A percentile compares a stretch with the other conserved stretches of the same genome.
Evolutionary conservation across 768 basidiomycete genomes (phyloP).

Genomic region (Lyophyllum semitale): DNA sequence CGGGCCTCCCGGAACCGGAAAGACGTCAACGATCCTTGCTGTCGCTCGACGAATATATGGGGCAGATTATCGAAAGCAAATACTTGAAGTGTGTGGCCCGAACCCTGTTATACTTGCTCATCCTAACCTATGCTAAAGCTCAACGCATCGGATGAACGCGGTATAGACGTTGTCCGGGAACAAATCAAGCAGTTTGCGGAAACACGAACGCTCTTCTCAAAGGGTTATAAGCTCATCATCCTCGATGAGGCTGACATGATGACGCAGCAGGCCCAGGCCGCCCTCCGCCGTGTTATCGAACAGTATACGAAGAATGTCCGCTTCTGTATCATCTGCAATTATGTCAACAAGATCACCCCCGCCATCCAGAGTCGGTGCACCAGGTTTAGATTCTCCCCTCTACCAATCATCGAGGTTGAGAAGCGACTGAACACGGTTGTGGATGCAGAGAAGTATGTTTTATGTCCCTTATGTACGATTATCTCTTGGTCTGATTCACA

Average conservation of each 20-base stretch:
- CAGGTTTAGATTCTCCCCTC: constrained; percentile 92
- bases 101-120: not conserved
- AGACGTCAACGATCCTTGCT: constrained; percentile 96
- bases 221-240: constrained; percentile 96
- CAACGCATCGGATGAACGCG: constrained; percentile 97
- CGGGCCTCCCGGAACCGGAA: constrained; percentile 97
- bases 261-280: constrained; percentile 97
- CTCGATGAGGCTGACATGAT: constrained; percentile 99
- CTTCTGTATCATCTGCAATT: constrained; percentile 99
- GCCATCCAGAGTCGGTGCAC: constrained; percentile 99
- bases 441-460: constrained; percentile 75
- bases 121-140: constrained; percentile 48
- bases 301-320: constrained; percentile 98
- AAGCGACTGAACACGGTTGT: constrained; percentile 78
- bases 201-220: constrained; percentile 87
- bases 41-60: constrained; percentile 96
- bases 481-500: not conserved
- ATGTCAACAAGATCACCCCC: constrained; percentile 98
- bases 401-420: constrained; percentile 85
- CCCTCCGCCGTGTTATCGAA: constrained; percentile 95
- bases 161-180: constrained; percentile 97
- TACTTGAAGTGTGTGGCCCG: constrained; percentile 72
- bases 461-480: not conserved
- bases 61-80: constrained; percentile 81
- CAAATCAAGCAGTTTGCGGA: constrained; percentile 99